These are phyloP conservation scores for Cochlearia excelsa DNA, from an alignment of 345 rosid species.

Conservation along the genomic window DNA sequence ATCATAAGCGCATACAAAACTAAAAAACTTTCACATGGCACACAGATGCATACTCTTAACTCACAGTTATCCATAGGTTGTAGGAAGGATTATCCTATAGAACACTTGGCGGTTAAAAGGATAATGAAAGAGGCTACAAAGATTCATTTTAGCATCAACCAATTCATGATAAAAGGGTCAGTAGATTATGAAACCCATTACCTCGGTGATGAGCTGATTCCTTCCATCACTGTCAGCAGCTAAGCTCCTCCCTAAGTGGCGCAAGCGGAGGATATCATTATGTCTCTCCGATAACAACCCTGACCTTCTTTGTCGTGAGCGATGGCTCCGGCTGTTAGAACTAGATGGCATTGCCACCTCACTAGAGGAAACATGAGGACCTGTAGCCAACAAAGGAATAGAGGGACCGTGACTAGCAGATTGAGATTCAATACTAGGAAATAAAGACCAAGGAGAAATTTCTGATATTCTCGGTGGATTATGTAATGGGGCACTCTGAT, in stretches of 20 bases:
- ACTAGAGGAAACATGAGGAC: conserved; percentile 52
- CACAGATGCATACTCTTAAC: background rate
- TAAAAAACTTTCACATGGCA: background rate
- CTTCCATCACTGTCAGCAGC: conserved; percentile 69
- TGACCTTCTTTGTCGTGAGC: conserved; percentile 50
- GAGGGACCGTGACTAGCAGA: conserved; percentile 53
- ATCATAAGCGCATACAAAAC: conserved; percentile 2
- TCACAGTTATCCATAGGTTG: background rate
- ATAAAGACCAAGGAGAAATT: conserved; percentile 67
- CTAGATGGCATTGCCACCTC: conserved; percentile 50
- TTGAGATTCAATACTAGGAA: conserved; percentile 56
- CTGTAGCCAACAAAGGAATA: conserved; percentile 50
- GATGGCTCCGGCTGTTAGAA: conserved; percentile 48
- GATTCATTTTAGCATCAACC: conserved; percentile 9
- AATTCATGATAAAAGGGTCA: background rate
- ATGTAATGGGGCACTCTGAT: conserved; percentile 37
- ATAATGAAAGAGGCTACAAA: conserved; percentile 1
- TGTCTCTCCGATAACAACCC: conserved; percentile 52
- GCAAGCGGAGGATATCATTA: conserved; percentile 53
- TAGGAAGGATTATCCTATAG: background rate
- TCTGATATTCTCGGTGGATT: conserved; percentile 54
- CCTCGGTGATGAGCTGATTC: conserved; percentile 73
- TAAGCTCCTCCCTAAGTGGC: conserved; percentile 58
- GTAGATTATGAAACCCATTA: conserved; percentile 28
- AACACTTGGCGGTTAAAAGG: background rate